Evolutionary conservation across 208 protist genomes (phyloP), one percentile per base, ranked within the genome.

Genomic region (Herpetomonas samuelpessoai): DNA sequence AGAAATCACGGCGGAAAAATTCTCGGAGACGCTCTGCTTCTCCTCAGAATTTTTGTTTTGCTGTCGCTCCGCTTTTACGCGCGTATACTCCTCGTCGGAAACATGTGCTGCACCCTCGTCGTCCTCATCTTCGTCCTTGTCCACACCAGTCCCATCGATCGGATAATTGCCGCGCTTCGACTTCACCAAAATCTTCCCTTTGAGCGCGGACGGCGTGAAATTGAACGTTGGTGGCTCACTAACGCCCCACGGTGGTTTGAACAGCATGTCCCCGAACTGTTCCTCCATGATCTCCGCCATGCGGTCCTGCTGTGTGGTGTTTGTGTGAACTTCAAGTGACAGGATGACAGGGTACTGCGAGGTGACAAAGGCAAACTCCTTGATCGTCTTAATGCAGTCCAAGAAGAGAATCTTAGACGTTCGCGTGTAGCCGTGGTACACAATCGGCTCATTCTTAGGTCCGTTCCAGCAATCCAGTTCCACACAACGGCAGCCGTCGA

Each of bases 401-500:
- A 24, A 41, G 38, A 96, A 92, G 28, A 59, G 7, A 58, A 95
- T 92, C 46, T 85, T 83, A 2, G 83, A 81, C 6, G 82, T 93
- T 2, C 66, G 50, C 1, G 88, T 96, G 74, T 92, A 65, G 26
- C 88, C 86, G 57, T 95, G 91, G 59, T 87, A 91, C 4, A 96
- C 71, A 39, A 95, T 73, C 6, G 86, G 88, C 58, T 92, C 76
- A 16, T 73, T 69, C 14, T 82, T 62, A 0, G 51, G 56, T 2
- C 88, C 86, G 65, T 92, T 75, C 83, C 86, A 91, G 74, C 86
- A 93, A 62, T 95, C 86, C 30, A 94, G 50, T 57, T 95, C 84
- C 31, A 95, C 77, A 62, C 88, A 96, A 27, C 84, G 74, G 57
- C 81, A 93, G 4, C 87, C 87, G 52, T 76, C 68, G n/a, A 81